phyloP scores from a whole-genome alignment of 1,284 basidiomycete genomes.

The Gomphus bonarii region DNA sequence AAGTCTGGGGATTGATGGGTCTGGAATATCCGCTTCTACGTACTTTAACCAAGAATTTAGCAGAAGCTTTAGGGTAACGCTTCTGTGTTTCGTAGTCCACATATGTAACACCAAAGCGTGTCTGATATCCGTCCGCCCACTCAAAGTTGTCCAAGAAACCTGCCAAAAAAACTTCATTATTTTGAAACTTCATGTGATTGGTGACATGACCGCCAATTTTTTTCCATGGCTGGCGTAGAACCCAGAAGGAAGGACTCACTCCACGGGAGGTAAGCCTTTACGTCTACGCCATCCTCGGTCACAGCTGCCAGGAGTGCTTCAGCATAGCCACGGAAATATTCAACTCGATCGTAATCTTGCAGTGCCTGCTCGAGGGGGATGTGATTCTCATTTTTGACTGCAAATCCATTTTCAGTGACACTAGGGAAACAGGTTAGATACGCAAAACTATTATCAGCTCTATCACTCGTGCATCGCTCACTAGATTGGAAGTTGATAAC shows the following conservation, averaged over 20 bases:
- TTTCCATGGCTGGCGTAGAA: background rate
- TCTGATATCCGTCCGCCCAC: constrained; percentile 60
- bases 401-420: constrained; percentile 66
- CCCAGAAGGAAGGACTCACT: constrained; percentile 26
- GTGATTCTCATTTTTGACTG: constrained; percentile 54
- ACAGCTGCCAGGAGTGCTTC: constrained; percentile 49
- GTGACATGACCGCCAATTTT: background rate
- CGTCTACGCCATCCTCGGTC: constrained; percentile 52
- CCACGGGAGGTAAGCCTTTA: constrained; percentile 66
- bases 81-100: constrained; percentile 64
- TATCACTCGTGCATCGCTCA: constrained; percentile 18
- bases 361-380: constrained; percentile 45
- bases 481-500: constrained; percentile 62
- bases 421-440: constrained; percentile 20
- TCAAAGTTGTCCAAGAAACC: constrained; percentile 69
- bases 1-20: background rate
- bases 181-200: background rate
- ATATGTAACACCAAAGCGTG: constrained; percentile 56
- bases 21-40: background rate
- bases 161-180: constrained; percentile 15
- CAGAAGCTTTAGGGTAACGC: constrained; percentile 59
- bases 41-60: constrained; percentile 39
- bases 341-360: constrained; percentile 54
- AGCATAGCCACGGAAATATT: constrained; percentile 60
- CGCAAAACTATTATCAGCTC: background rate